Conservation (phyloP, 352 stramenopile genomes). For the Phytophthora sp. region DNA sequence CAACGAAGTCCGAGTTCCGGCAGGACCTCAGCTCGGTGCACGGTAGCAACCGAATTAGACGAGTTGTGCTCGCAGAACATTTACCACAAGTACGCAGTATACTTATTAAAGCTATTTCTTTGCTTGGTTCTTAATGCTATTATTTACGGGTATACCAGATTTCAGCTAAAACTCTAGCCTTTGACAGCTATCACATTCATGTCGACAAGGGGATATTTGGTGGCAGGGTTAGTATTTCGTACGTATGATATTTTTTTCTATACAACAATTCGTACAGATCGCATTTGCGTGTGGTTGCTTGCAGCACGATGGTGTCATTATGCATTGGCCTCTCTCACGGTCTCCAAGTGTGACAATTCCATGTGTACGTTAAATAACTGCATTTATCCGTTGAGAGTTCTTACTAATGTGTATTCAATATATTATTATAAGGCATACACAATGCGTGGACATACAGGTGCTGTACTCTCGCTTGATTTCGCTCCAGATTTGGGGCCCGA, state of each 20-base stretch:
- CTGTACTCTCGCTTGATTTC: constrained; percentile 62
- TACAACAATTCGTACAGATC: neutral
- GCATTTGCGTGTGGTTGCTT: neutral
- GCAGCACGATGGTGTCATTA: constrained; percentile 68
- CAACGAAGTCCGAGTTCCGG: constrained; percentile 5
- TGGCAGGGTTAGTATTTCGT: constrained; percentile 46
- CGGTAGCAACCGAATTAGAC: constrained; percentile 25
- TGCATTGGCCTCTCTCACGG: constrained; percentile 64
- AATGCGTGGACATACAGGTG: constrained; percentile 57
- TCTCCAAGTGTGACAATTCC: constrained; percentile 49
- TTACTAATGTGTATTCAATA: neutral
- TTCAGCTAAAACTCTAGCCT: constrained; percentile 37
- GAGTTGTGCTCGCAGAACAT: constrained; percentile 21
- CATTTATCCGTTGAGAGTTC: neutral
- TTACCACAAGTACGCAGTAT: constrained; percentile 36
- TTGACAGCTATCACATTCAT: constrained; percentile 56
- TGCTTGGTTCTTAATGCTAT: neutral
- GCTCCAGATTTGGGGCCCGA: constrained; percentile 44
- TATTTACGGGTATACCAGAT: constrained; percentile 31
- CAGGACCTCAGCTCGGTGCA: constrained; percentile 2
- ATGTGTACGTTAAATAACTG: constrained; percentile 35
- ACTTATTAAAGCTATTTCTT: neutral
- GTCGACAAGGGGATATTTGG: constrained; percentile 58
- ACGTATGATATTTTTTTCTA: neutral
- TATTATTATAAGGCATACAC: constrained; percentile 42